Conservation (phyloP, 257 asterid species). For the Phtheirospermum japonicum region DNA sequence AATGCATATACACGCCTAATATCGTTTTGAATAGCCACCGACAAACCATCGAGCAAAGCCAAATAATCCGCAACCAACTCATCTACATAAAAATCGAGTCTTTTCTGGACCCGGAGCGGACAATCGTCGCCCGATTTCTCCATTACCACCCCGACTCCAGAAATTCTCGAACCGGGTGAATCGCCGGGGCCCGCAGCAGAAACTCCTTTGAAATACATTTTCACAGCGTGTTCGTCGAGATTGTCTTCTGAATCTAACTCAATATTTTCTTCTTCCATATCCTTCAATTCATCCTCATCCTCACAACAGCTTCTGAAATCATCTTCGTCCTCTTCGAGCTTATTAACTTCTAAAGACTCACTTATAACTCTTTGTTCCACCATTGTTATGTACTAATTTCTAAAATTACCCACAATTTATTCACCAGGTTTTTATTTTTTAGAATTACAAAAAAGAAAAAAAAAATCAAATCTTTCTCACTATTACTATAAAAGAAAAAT, state of each 20-base stretch:
- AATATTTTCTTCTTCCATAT: slow-evolving; percentile 31
- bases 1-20: slow-evolving; percentile 52
- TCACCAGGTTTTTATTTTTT: slow-evolving; percentile 9
- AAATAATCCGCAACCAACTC: slow-evolving; percentile 77
- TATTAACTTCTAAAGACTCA: slow-evolving; percentile 30
- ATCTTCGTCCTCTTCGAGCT: slow-evolving; percentile 77
- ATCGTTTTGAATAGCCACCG: slow-evolving; percentile 57
- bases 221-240: slow-evolving; percentile 49
- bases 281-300: slow-evolving; percentile 57
- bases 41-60: slow-evolving; percentile 88
- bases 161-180: slow-evolving; percentile 48
- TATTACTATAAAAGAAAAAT: no score
- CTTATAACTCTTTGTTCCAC: slow-evolving; percentile 33
- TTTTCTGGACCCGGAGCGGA: slow-evolving; percentile 76
- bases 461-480: slow-evolving; percentile 19
- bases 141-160: slow-evolving; percentile 94
- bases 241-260: slow-evolving; percentile 27
- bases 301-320: slow-evolving; percentile 92
- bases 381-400: slow-evolving; percentile 27
- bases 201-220: slow-evolving; percentile 78
- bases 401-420: slow-evolving; percentile 23
- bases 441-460: slow-evolving; percentile 9
- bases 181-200: slow-evolving; percentile 68
- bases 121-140: slow-evolving; percentile 37
- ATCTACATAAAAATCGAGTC: slow-evolving; percentile 80